Evolutionary conservation across 176 grass and related monocot species (phyloP).

Genomic region (Rhipidocladum racemiflorum): DNA sequence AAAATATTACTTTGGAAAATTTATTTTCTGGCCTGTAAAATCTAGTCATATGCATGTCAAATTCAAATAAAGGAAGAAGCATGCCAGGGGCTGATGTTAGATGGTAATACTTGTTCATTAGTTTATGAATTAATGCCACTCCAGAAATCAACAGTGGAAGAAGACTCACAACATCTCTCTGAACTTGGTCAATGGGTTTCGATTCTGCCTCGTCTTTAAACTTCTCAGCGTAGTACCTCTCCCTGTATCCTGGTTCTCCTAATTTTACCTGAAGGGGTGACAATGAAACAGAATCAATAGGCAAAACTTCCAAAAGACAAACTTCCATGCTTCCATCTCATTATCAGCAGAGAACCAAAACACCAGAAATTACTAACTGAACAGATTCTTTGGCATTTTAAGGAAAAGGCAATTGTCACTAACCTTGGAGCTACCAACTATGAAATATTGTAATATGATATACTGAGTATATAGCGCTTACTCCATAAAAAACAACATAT

Average conservation of each 20-base stretch:
- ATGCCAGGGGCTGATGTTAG: not conserved
- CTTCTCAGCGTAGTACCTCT: conserved; percentile 90
- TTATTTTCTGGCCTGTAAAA: conserved; percentile 1
- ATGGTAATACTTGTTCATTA: conserved; percentile 25
- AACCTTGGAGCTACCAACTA: not conserved
- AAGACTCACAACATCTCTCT: conserved; percentile 88
- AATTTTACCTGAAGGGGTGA: conserved; percentile 73
- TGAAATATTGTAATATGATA: not conserved
- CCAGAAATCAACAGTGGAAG: conserved; percentile 19
- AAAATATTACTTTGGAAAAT: not conserved
- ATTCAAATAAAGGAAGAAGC: conserved; percentile 20
- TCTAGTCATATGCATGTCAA: not conserved
- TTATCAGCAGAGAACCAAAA: conserved; percentile 6
- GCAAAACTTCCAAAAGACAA: not conserved
- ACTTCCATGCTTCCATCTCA: conserved; percentile 5
- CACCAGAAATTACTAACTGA: not conserved
- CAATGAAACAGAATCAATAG: conserved; percentile 21
- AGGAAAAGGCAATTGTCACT: not conserved
- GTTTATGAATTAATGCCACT: conserved; percentile 1
- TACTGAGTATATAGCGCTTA: not conserved
- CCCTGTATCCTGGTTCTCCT: conserved; percentile 83
- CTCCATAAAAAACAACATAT: not conserved
- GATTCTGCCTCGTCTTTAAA: conserved; percentile 72
- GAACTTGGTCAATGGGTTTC: conserved; percentile 64
- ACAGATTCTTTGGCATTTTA: conserved; percentile 3